Base-by-base conservation (phyloP, 768 basidiomycete species). In the Hygrophoropsis aurantiaca region DNA sequence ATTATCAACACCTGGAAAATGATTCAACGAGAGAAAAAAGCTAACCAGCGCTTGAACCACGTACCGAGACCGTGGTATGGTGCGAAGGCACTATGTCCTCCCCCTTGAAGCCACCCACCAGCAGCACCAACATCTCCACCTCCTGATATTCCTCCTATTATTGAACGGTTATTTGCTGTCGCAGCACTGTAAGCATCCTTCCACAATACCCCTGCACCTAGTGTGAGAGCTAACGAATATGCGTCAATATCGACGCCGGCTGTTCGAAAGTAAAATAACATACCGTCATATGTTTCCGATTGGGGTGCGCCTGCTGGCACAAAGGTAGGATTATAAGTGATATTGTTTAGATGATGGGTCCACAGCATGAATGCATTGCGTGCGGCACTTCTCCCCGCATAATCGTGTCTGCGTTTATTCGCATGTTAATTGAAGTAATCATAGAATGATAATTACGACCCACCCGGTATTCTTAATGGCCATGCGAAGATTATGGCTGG, bases 91-190 rank as follows among this genome's bases (percentile, higher is more conserved):
- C 74, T 67, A 44, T 78, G 74, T 5, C 79, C 78, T 8, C 75
- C 78, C 21, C 79, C 80, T 46, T 69, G 66, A 3, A 76, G 42
- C 67, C 69, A 81, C 10, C 80, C 78, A 24, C 75, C 79, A 11
- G 73, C 75, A 13, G 74, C 70, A 26, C 72, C 77, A 5, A 77
- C 73, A 4, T 71, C 65, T n/a, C 65, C 71, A 20, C 65, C 65
- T 1, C 50, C 40, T 11, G 69, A 67, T 6, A 68, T 35, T 13
- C 74, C 74, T 13, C 77, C 77, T 3, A 76, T 64, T 2, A 78
- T 56, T 37, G 65, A 57, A 3, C 70, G 62, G 2, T 59, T 59
- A 19, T 68, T 58, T 11, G 60, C 52, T 25, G 70, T 50, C 3
- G 63, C 71, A 23, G 66, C 66, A 5, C 55, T 57, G 45, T 77